Conservation (phyloP, 495 filamentous ascomycete species). For the Hypoxylon fuscum region DNA sequence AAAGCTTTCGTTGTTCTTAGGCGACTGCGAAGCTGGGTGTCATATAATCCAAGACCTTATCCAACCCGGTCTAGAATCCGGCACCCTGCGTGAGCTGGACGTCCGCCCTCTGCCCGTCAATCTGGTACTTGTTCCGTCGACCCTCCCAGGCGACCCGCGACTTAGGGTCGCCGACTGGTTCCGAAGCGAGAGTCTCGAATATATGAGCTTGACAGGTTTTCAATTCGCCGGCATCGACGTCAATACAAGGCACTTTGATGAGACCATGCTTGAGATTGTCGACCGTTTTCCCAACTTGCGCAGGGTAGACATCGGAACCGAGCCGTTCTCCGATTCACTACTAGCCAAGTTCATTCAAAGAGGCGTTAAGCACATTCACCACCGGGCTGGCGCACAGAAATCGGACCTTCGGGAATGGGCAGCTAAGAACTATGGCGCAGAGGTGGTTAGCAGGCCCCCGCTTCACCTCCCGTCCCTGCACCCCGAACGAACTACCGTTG, state of each 20-base stretch:
- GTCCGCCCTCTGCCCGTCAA: constrained; percentile 20
- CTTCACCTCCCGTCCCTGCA: constrained; percentile 18
- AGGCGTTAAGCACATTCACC: constrained; percentile 33
- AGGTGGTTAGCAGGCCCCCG: constrained; percentile 13
- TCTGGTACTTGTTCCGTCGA: background rate
- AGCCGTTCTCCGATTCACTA: constrained; percentile 25
- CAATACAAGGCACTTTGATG: constrained; percentile 8
- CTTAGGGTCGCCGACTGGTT: constrained; percentile 27
- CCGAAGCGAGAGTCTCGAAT: constrained; percentile 27
- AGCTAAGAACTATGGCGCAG: constrained; percentile 9
- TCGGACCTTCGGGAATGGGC: constrained; percentile 32
- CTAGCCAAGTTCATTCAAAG: constrained; percentile 26
- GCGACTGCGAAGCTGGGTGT: background rate
- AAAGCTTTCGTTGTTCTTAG: constrained; percentile 20
- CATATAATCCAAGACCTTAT: constrained; percentile 24
- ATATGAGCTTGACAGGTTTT: constrained; percentile 33
- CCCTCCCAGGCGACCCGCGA: background rate
- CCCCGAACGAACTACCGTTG: constrained; percentile 21
- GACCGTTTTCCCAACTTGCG: constrained; percentile 39
- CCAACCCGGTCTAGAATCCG: constrained; percentile 38
- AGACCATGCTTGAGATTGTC: constrained; percentile 10
- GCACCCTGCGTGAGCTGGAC: constrained; percentile 34
- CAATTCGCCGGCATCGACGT: background rate
- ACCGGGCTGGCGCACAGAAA: constrained; percentile 10
- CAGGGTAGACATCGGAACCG: constrained; percentile 29